Percentiles rank a stretch among this genome's conserved stretches.
Evolutionary conservation across 106 monocot species (phyloP).

Genomic region (Acorus gramineus): DNA sequence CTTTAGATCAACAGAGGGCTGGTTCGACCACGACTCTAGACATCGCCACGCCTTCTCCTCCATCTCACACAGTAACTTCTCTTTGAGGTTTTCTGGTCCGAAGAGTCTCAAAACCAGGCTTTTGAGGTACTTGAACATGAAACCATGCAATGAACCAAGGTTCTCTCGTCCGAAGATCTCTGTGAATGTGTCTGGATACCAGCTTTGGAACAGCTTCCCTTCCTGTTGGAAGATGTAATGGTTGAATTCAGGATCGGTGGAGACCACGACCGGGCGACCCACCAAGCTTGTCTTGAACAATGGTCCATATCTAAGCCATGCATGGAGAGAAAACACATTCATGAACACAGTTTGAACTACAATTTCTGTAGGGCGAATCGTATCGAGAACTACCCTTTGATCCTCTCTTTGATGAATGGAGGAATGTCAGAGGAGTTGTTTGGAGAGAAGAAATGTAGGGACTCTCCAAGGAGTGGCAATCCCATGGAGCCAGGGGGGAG

Average conservation of each 20-base stretch:
- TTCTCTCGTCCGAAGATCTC: conserved; percentile 57
- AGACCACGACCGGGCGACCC: conserved; percentile 36
- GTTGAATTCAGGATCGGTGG: conserved; percentile 43
- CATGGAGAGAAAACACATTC: too few species aligned
- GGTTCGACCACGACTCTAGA: conserved; percentile 30
- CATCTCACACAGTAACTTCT: conserved; percentile 25
- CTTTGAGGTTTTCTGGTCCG: conserved; percentile 40
- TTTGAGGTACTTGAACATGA: conserved; percentile 62
- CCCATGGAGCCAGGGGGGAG: conserved; percentile 56
- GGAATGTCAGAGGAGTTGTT: conserved; percentile 25
- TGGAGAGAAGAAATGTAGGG: conserved; percentile 38
- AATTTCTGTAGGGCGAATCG: too few species aligned
- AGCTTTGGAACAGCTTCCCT: conserved; percentile 49
- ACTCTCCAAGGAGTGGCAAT: conserved; percentile 39
- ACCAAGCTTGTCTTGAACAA: conserved; percentile 59
- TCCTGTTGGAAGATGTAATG: conserved; percentile 52
- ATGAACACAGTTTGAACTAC: too few species aligned
- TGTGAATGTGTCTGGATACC: conserved; percentile 56
- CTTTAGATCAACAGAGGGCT: conserved; percentile 36
- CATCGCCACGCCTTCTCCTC: conserved; percentile 17
- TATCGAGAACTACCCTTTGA: conserved; percentile 16
- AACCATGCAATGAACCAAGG: conserved; percentile 40
- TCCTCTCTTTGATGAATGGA: conserved; percentile 41
- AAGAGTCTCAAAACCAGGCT: conserved; percentile 39
- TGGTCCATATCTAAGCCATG: conserved; percentile 33